A percentile compares a stretch with the other conserved stretches of the same genome.
Evolutionary conservation across 1,284 basidiomycete genomes (phyloP).

Genomic region (Ustilago esculenta): DNA sequence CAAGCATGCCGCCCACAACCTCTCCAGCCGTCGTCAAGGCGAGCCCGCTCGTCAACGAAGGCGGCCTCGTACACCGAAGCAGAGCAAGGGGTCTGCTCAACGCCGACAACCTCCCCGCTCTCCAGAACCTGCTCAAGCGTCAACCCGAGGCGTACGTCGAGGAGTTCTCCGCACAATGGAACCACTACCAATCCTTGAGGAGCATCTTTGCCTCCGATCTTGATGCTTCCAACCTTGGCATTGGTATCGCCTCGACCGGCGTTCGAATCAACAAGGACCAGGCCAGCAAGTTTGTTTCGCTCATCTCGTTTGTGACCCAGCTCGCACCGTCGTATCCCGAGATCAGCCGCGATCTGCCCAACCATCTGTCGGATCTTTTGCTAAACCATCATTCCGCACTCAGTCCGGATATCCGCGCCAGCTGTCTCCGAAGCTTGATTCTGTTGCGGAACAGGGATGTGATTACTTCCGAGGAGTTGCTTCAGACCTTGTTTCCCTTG

Average conservation of each 20-base stretch:
- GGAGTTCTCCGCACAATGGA: conserved; percentile 98
- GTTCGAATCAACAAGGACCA: conserved; percentile 56
- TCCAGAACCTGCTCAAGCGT: conserved; percentile 94
- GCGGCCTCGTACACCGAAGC: conserved; percentile 58
- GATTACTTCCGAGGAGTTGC: conserved; percentile 89
- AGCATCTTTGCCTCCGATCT: conserved; percentile 75
- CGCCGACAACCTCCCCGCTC: conserved; percentile 72
- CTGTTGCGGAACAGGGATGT: conserved; percentile 92
- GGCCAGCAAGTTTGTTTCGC: conserved; percentile 56
- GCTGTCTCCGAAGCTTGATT: conserved; percentile 68
- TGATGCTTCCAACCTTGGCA: conserved; percentile 18
- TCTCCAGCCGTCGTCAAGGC: conserved; percentile 43
- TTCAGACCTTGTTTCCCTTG: conserved; percentile 90
- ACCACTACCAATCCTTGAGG: conserved; percentile 88
- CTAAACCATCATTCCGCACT: conserved; percentile 62
- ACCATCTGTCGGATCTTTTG: conserved; percentile 57
- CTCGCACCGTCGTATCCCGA: conserved; percentile 68
- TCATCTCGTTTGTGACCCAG: conserved; percentile 70
- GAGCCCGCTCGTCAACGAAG: conserved; percentile 54
- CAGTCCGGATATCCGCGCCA: conserved; percentile 56
- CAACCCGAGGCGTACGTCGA: conserved; percentile 91
- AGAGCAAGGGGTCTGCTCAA: conserved; percentile 64
- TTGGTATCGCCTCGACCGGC: conserved; percentile 20
- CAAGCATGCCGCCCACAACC: conserved; percentile 29
- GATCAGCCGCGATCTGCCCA: conserved; percentile 53